Percentiles rank a stretch among this genome's conserved stretches.
These are phyloP conservation scores for Yamadazyma sp. DNA, from an alignment of 1,139 yeast genomes.

Conservation along the genomic window DNA sequence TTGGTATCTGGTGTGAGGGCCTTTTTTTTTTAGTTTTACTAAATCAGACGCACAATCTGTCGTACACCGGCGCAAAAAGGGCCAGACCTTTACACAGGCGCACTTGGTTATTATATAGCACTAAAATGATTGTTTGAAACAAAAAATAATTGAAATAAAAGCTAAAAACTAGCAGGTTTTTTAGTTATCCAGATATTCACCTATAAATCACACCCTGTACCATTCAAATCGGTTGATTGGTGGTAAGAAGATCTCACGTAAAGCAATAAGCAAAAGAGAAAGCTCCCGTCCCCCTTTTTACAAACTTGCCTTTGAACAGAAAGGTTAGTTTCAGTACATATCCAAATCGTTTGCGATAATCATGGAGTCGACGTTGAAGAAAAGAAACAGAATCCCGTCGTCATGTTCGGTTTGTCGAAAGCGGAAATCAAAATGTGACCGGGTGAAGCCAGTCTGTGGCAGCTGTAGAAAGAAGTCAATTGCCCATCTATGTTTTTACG, in stretches of 20 bases:
- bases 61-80: too few relatives aligned
- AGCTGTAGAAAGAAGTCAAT: constrained; percentile 73
- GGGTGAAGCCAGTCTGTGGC: constrained; percentile 68
- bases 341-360: too few relatives aligned
- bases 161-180: too few relatives aligned
- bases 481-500: constrained; percentile 69
- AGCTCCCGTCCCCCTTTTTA: too few relatives aligned
- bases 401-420: constrained; percentile 50
- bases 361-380: constrained; percentile 28
- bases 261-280: too few relatives aligned
- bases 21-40: background rate
- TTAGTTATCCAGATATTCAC: background rate
- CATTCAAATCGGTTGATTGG: too few relatives aligned
- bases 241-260: too few relatives aligned
- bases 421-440: constrained; percentile 55
- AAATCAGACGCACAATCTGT: background rate
- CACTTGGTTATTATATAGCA: background rate
- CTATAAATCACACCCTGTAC: too few relatives aligned
- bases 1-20: background rate
- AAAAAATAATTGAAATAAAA: too few relatives aligned
- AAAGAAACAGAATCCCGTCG: constrained; percentile 43
- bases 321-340: too few relatives aligned
- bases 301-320: too few relatives aligned
- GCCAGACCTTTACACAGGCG: background rate
- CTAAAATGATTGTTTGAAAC: too few relatives aligned